Base-by-base conservation (phyloP, 164 flowering plant species). In the Cinnamomum micranthum region DNA sequence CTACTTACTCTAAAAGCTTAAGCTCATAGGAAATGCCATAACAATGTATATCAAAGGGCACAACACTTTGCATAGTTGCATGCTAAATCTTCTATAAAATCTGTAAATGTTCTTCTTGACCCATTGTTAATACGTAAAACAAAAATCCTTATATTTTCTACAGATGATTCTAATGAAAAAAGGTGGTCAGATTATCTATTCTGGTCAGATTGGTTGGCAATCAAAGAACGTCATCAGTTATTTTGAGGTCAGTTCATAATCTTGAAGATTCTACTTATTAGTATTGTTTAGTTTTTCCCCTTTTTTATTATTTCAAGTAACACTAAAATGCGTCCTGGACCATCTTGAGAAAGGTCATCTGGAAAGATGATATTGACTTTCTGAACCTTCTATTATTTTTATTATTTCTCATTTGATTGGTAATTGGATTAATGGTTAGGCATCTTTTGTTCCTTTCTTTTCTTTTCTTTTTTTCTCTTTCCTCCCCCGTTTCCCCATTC, bases 181-280 rank as follows among this genome's bases (percentile, higher is more conserved):
- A 50, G 94, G 92, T 22, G 94, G 94, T 12, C 81, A 70, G 24
- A 71, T 88, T 17, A 86, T 88, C 65, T 90, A 86, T 74, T 83
- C 82, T 65, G 94, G 94, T 75, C 82, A 85, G 4, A 41, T 90
- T 51, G 94, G 94, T 68, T 80, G 77, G 67, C 80, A 85, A 66
- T 90, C 94, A 69, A 67, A 80, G 22, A 77, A 60, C 51, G 80
- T 88, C n/a, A 88, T 88, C 60, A 85, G 85, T 65, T 90, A 88
- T 75, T 88, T 88, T 78, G 87, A 88, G 91, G 94, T 88, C n/a
- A 76, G 78, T 75, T 52, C 25, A n/a, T 20, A 17, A 15, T 33
- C 47, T 68, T 33, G 13, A 31, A 35, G 23, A 28, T 28, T 65
- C 68, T 6, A 41, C 47, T 41, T 24, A 55, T 3, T 20, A 55